Evolutionary conservation across 179 eudicot genomes (phyloP).

Genomic region (Dionaea muscipula): DNA sequence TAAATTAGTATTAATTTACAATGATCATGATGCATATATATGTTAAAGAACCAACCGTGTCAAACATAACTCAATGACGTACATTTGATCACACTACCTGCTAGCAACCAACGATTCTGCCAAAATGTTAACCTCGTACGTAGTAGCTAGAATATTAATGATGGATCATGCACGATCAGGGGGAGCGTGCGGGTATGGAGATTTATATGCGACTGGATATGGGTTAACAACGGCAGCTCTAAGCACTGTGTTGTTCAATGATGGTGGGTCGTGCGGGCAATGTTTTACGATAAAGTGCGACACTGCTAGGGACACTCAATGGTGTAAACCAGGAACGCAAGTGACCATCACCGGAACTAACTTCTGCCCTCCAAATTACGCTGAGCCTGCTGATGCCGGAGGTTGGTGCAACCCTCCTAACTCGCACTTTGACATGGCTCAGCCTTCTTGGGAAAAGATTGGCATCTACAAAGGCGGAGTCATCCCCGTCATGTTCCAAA

Average conservation of each 20-base stretch:
- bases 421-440: constrained; percentile 70
- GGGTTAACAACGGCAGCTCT: constrained; percentile 36
- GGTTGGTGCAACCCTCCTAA: constrained; percentile 70
- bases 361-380: constrained; percentile 59
- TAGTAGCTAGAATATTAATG: too few species aligned
- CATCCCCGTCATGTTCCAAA: constrained; percentile 6
- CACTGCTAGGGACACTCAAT: constrained; percentile 30
- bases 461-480: neutral
- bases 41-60: too few species aligned
- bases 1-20: too few species aligned
- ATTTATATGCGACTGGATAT: neutral
- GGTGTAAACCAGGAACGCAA: constrained; percentile 33
- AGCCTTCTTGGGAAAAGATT: too few species aligned
- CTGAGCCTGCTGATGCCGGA: constrained; percentile 25
- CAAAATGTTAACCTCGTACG: too few species aligned
- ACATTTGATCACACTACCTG: too few species aligned
- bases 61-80: too few species aligned
- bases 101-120: too few species aligned
- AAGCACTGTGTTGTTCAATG: constrained; percentile 39
- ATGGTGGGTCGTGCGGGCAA: constrained; percentile 60
- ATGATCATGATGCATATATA: too few species aligned
- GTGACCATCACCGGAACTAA: constrained; percentile 62
- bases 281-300: constrained; percentile 51
- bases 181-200: too few species aligned
- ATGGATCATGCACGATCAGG: too few species aligned